These are phyloP conservation scores for Sporisorium iseilematis-ciliati DNA, from an alignment of 1,284 basidiomycete species.

Conservation along the genomic window DNA sequence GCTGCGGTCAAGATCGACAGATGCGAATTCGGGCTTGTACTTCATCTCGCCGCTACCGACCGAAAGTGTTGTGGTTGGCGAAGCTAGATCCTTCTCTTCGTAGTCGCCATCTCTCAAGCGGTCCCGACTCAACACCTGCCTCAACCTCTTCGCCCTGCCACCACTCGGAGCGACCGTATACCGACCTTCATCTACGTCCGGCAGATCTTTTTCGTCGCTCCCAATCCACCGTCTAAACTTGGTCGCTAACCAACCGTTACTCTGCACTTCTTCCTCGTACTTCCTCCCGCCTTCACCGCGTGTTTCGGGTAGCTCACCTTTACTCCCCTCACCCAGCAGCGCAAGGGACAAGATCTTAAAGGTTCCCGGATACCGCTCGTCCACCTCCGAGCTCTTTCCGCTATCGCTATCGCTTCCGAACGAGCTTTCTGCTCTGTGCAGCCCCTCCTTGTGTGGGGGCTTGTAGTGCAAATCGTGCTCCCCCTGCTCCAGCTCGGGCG, in stretches of 20 bases:
- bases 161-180: slow-evolving; percentile 11
- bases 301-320: slow-evolving; percentile 22
- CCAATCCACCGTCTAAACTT: slow-evolving; percentile 37
- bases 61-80: slow-evolving; percentile 33
- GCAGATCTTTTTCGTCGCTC: slow-evolving; percentile 8
- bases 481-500: slow-evolving; percentile 16
- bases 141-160: slow-evolving; percentile 4
- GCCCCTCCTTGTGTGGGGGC: slow-evolving; percentile 1
- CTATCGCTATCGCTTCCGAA: slow-evolving; percentile 27
- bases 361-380: slow-evolving; percentile 37
- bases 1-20: slow-evolving; percentile 11
- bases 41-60: slow-evolving; percentile 35
- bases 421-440: slow-evolving; percentile 14
- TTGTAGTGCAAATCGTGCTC: slow-evolving; percentile 40
- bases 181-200: background rate
- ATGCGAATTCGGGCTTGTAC: slow-evolving; percentile 24
- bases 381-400: background rate
- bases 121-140: slow-evolving; percentile 21
- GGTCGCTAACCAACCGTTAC: slow-evolving; percentile 37
- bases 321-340: slow-evolving; percentile 31
- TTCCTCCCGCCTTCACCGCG: slow-evolving; percentile 26
- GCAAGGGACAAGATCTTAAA: slow-evolving; percentile 35
- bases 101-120: slow-evolving; percentile 7
- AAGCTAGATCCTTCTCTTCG: background rate
- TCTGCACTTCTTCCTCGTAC: slow-evolving; percentile 37